Conservation (phyloP, 140 eudicot species). For the Ambrosia hybrid region DNA sequence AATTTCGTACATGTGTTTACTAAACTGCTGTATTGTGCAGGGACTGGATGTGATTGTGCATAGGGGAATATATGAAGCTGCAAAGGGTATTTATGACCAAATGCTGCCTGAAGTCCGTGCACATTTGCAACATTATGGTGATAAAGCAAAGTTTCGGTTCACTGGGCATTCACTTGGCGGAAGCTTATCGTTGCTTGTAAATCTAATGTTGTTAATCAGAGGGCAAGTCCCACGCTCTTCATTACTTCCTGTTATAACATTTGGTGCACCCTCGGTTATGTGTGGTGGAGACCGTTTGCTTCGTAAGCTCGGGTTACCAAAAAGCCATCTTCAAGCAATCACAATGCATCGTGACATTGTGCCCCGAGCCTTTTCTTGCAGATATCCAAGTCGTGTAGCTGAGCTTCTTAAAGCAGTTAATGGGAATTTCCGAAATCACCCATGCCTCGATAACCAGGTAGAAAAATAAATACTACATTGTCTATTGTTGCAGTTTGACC, state of each 20-base stretch:
- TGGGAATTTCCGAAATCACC: slow-evolving; percentile 83
- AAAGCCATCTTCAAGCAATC: slow-evolving; percentile 71
- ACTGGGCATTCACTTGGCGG: slow-evolving; percentile 99
- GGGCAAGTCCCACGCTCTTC: slow-evolving; percentile 74
- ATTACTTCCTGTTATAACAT: slow-evolving; percentile 81
- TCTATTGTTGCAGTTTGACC: background rate
- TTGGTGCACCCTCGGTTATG: slow-evolving; percentile 86
- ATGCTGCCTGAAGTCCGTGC: slow-evolving; percentile 87
- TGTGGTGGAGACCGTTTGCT: slow-evolving; percentile 91
- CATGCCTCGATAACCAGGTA: slow-evolving; percentile 83
- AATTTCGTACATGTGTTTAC: background rate
- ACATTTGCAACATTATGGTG: slow-evolving; percentile 58
- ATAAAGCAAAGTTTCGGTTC: slow-evolving; percentile 70
- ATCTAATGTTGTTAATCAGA: slow-evolving; percentile 79
- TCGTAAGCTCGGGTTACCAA: slow-evolving; percentile 68
- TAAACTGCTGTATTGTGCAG: slow-evolving; percentile 30
- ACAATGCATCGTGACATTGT: slow-evolving; percentile 92
- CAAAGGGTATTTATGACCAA: slow-evolving; percentile 87
- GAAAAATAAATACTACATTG: background rate
- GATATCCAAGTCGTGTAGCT: slow-evolving; percentile 83
- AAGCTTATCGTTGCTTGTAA: slow-evolving; percentile 78
- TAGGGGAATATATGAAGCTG: slow-evolving; percentile 97
- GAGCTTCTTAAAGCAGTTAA: slow-evolving; percentile 84
- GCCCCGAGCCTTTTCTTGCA: slow-evolving; percentile 94
- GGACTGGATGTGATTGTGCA: slow-evolving; percentile 85